Percentiles rank a stretch among this genome's conserved stretches.
These are phyloP conservation scores for Citrullus mucosospermus DNA, from an alignment of 306 rosid genomes.

Conservation along the genomic window DNA sequence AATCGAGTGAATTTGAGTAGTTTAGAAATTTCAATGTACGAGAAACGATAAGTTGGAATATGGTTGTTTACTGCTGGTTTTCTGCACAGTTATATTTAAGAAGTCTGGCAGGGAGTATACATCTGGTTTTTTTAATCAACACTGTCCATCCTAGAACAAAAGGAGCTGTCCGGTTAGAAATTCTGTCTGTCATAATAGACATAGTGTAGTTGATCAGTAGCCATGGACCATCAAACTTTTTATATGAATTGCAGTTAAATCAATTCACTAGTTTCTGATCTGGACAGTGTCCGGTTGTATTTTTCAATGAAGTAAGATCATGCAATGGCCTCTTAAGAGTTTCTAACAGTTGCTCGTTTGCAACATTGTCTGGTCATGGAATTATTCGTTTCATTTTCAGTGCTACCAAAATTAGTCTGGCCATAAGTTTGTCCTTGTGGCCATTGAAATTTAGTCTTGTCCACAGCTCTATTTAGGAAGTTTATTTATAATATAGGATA, in stretches of 20 bases:
- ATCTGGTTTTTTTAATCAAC: background rate
- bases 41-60: background rate
- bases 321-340: background rate
- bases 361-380: background rate
- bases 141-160: background rate
- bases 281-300: background rate
- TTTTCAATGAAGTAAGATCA: background rate
- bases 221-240: background rate
- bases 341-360: background rate
- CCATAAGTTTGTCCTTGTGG: background rate
- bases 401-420: background rate
- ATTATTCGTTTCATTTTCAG: background rate
- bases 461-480: background rate
- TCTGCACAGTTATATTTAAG: background rate
- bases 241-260: background rate
- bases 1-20: background rate
- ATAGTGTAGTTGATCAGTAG: background rate
- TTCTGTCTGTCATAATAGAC: background rate
- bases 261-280: background rate
- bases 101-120: background rate
- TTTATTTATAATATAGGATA: background rate
- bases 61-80: background rate
- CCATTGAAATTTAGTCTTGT: background rate
- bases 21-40: background rate
- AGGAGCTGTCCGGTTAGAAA: background rate